Conservation (phyloP, 352 stramenopile genomes). For the Globisporangium megalacanthum region DNA sequence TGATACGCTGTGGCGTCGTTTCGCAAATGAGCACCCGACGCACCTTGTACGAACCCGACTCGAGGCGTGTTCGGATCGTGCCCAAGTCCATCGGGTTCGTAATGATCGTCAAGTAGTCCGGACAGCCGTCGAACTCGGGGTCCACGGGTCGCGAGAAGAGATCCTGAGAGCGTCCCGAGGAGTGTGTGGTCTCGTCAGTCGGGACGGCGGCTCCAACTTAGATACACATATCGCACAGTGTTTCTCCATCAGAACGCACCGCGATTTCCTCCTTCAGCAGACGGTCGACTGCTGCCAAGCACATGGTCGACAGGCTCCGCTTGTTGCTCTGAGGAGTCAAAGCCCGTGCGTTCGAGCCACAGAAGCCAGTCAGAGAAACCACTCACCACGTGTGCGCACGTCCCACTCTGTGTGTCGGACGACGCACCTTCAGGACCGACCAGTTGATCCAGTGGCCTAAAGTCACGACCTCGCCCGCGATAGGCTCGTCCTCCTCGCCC, state of each 20-base stretch:
- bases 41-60: constrained; percentile 66
- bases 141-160: constrained; percentile 83
- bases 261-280: constrained; percentile 72
- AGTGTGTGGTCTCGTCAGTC: neutral
- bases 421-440: constrained; percentile 45
- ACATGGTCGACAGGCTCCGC: constrained; percentile 43
- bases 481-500: constrained; percentile 27
- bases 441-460: constrained; percentile 69
- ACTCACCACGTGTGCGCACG: neutral
- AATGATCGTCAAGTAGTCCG: constrained; percentile 81
- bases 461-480: constrained; percentile 13
- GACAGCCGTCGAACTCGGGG: constrained; percentile 74
- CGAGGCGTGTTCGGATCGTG: constrained; percentile 64
- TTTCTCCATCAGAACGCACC: constrained; percentile 20
- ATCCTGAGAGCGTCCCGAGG: constrained; percentile 28
- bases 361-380: neutral
- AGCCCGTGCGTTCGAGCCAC: neutral
- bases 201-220: no score
- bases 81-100: constrained; percentile 82
- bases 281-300: constrained; percentile 48
- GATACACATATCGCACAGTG: no score
- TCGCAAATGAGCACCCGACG: constrained; percentile 3
- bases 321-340: constrained; percentile 17
- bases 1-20: neutral
- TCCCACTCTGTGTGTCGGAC: no score